Conservation (phyloP, 331 rosid species). For the Arachis monticola region DNA sequence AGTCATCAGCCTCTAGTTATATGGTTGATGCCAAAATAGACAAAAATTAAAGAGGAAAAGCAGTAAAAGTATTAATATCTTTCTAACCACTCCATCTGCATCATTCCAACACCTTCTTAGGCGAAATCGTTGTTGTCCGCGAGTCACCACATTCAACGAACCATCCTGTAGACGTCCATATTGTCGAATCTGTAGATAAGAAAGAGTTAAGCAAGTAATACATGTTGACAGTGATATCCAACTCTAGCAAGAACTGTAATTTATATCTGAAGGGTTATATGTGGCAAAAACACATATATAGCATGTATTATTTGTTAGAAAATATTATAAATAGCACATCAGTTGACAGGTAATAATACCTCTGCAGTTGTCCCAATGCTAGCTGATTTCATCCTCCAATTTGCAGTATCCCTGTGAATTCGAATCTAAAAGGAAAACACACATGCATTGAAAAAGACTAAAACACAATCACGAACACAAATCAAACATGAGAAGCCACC, state of each 20-base stretch:
- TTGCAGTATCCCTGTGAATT: constrained; percentile 48
- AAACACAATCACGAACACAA: constrained; percentile 28
- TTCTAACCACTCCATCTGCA: constrained; percentile 81
- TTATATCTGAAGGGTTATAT: constrained; percentile 9
- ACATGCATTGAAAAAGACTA: constrained; percentile 22
- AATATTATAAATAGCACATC: constrained; percentile 15
- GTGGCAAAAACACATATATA: constrained; percentile 16
- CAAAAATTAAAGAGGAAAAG: not conserved
- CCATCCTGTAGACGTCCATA: constrained; percentile 81
- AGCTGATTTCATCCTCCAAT: constrained; percentile 50
- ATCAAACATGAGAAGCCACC: constrained; percentile 21
- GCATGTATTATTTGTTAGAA: constrained; percentile 17
- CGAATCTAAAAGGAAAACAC: constrained; percentile 59
- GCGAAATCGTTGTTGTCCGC: constrained; percentile 91
- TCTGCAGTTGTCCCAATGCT: constrained; percentile 91
- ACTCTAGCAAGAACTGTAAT: not conserved
- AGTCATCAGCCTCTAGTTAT: constrained; percentile 39
- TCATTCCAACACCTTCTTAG: constrained; percentile 77
- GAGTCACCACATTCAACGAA: constrained; percentile 85
- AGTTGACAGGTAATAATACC: constrained; percentile 57
- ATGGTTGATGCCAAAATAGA: constrained; percentile 18
- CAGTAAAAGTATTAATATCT: constrained; percentile 31
- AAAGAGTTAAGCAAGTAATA: constrained; percentile 31
- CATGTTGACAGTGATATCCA: constrained; percentile 25
- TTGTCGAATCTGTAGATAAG: constrained; percentile 75